Evolutionary conservation across 208 protist species (phyloP).

Genomic region (Trichomonas tenax): DNA sequence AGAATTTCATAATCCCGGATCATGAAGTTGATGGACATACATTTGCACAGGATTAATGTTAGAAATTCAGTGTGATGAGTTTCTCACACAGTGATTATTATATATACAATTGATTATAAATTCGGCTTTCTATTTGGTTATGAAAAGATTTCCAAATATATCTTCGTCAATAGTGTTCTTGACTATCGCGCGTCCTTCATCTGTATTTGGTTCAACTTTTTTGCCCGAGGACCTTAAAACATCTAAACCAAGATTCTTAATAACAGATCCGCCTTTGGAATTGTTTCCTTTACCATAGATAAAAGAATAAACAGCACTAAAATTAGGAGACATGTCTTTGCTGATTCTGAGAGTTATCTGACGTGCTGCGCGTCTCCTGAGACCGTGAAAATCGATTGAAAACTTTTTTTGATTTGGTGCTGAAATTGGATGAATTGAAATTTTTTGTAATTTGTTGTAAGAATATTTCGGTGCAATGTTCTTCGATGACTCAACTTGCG

Average conservation of each 20-base stretch:
- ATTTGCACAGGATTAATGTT: too few relatives aligned
- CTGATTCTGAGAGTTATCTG: background rate
- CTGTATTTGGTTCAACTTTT: background rate
- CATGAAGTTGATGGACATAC: too few relatives aligned
- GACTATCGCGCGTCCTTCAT: background rate
- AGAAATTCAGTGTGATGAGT: too few relatives aligned
- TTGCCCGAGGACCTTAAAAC: background rate
- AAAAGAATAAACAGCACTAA: background rate
- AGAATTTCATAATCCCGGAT: too few relatives aligned
- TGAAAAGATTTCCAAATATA: too few relatives aligned
- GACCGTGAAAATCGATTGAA: background rate
- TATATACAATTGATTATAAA: too few relatives aligned
- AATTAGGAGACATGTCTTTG: background rate
- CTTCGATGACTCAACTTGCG: background rate
- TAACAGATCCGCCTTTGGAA: background rate
- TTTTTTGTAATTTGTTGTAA: background rate
- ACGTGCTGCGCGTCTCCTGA: background rate
- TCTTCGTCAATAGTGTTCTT: background rate
- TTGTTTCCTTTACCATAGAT: background rate
- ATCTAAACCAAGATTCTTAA: background rate
- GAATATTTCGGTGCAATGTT: background rate
- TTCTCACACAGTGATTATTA: too few relatives aligned
- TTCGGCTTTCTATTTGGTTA: too few relatives aligned
- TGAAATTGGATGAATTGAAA: background rate
- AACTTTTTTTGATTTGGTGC: background rate